Conservation (phyloP, 805 yeast genomes). For the Candida glaebosa region DNA sequence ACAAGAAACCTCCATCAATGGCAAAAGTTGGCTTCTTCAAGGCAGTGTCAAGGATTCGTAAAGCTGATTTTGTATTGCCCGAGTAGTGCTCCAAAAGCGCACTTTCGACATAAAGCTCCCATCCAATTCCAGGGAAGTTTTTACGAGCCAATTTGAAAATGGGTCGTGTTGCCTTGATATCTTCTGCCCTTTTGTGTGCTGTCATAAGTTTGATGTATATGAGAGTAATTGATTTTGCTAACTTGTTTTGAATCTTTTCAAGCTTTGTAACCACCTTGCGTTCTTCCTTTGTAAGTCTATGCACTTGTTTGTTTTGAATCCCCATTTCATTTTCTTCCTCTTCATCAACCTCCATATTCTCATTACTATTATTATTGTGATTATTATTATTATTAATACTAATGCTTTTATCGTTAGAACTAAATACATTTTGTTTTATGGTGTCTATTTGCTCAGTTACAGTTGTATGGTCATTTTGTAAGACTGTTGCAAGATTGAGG, state of each 20-base stretch:
- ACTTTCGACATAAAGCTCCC: slow-evolving; percentile 75
- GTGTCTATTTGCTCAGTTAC: slow-evolving; percentile 19
- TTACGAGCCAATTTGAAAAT: slow-evolving; percentile 70
- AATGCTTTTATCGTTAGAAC: slow-evolving; percentile 6
- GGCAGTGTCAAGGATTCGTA: slow-evolving; percentile 76
- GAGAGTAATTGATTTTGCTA: slow-evolving; percentile 48
- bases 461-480: slow-evolving; percentile 36
- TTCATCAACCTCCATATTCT: slow-evolving; percentile 9
- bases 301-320: slow-evolving; percentile 8
- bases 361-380: slow-evolving; percentile 7
- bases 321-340: slow-evolving; percentile 14
- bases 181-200: slow-evolving; percentile 62
- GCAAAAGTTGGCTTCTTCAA: slow-evolving; percentile 47
- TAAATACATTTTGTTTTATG: slow-evolving; percentile 13
- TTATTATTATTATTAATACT: slow-evolving; percentile 9
- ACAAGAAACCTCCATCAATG: slow-evolving; percentile 58
- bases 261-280: slow-evolving; percentile 20
- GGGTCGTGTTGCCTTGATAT: slow-evolving; percentile 68
- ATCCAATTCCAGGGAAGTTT: slow-evolving; percentile 52
- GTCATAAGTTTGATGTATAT: slow-evolving; percentile 71
- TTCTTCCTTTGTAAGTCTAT: slow-evolving; percentile 14
- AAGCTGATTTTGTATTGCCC: slow-evolving; percentile 64
- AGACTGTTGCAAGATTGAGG: slow-evolving; percentile 45
- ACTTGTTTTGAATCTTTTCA: slow-evolving; percentile 17
- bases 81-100: slow-evolving; percentile 77